Evolutionary conservation across 495 filamentous ascomycete genomes (phyloP), one percentile per base, ranked within the genome.

Genomic region (Lepraria neglecta): DNA sequence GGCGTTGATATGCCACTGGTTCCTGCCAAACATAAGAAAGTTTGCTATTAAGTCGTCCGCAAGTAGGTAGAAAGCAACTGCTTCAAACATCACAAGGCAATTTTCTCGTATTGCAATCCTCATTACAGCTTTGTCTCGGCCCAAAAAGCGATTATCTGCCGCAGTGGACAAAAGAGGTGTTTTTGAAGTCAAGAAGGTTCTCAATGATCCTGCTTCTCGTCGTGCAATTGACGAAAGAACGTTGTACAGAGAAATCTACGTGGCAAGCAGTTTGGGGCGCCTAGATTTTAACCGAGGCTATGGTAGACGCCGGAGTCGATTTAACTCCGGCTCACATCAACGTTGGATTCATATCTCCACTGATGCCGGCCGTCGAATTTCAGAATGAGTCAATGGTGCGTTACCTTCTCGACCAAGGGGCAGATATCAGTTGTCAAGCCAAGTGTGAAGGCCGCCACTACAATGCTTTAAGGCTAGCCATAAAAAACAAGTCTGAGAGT

Each of bases 381-480:
- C n/a, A 4, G 2, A 4, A 24, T 3, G 0, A 3, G 3, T 4
- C 12, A 6, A 15, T 30, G 6, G 31, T 17, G 24, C 27, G 17
- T 6, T 46, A 21, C 14, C 43, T 62, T 17, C 48, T 68, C 11
- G 59, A 60, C 1, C 54, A 52, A 5, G 64, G 55, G 1, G 66
- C 66, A 40, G 50, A 68, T 45, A 33, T 71, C 63, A 78, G 82
- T 27, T 21, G 24, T 11, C n/a, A 27, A 2, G 19, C 27, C 0
- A 24, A 11, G 12, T 1, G 52, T 1, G 28, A 10, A 24, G 44
- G 3, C 1, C 10, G 0, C 7, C 0, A 19, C 7, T 58, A 9
- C 2, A 21, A 24, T n/a, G 31, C 57, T 50, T 38, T 38, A 10
- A 43, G 57, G 15, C 10, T 3, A 15, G 31, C 19, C 14, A 48